Evolutionary conservation across 225 moss, liverwort and hornwort genomes (phyloP), one percentile per base, ranked within the genome.

Genomic region (Neckera pumila): DNA sequence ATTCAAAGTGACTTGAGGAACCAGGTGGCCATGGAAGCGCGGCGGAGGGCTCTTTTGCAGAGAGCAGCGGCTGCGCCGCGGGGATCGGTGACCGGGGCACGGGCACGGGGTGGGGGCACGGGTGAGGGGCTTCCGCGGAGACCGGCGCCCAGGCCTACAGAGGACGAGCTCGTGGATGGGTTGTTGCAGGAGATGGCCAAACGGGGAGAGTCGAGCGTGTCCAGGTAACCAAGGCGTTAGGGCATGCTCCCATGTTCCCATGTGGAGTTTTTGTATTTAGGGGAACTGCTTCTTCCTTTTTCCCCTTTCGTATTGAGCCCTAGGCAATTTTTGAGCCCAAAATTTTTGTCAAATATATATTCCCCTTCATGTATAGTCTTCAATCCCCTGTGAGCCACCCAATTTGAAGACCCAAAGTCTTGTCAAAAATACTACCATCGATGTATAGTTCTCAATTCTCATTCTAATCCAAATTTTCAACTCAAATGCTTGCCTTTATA

Each of bases 181-280:
- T 59, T 92, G 57, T n/a, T 92, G 86, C 86, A 90, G 60, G 90
- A 92, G 83, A 86, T 92, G 88, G 90, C 84, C 25, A 87, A 87
- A 72, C 75, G 80, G 42, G 80, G 71, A 19, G 89, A 84, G 47
- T 73, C 51, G 4, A 84, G 75, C 31, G 8, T 25, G 73, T 73
- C 73, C 7, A 62, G 62, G 61, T 87, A 61, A 87, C 60, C 49
- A n/a, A 19, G 28, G 19, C 49, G 49, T 19, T 59, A 7, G 19
- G 28, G 7, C 47, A 36, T 7, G 49, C 30, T 80, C 40, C 69
- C 40, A 7, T 20, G 53, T 42, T 65, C 60, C 26, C 18, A 85
- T 27, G 76, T 10, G 51, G 76, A 85, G 9, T 16, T 65, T n/a
- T 64, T 38, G 60, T 15, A 84, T 47, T 36, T 15, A 49, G 4